These are phyloP conservation scores for Skeletonema marinoi DNA, from an alignment of 108 stramenopile genomes.

Conservation along the genomic window DNA sequence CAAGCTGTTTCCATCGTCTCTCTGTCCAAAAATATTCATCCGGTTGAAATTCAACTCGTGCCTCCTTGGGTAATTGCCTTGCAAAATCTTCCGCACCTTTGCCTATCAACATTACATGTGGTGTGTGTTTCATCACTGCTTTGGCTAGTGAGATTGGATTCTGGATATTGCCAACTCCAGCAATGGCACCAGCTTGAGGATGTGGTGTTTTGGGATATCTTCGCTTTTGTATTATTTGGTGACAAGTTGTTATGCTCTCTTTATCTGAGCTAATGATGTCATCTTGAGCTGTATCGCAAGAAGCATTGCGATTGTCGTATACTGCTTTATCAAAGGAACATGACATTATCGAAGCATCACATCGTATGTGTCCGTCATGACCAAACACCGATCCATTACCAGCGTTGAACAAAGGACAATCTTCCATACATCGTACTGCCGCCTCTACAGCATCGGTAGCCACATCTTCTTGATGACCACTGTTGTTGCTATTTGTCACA, in stretches of 20 bases:
- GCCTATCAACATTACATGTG: conserved; percentile 37
- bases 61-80: conserved; percentile 7
- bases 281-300: background rate
- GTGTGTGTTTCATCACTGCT: conserved; percentile 34
- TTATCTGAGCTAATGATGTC: background rate
- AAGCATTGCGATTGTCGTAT: no score
- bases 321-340: conserved; percentile 7
- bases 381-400: conserved; percentile 36
- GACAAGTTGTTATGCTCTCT: background rate
- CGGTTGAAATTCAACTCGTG: conserved; percentile 14
- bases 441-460: conserved; percentile 34
- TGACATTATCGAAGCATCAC: conserved; percentile 47
- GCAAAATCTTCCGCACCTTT: conserved; percentile 39
- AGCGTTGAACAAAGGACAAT: conserved; percentile 39
- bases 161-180: conserved; percentile 26
- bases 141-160: conserved; percentile 38
- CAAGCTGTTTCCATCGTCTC: conserved; percentile 23
- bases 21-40: conserved; percentile 44
- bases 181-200: conserved; percentile 33
- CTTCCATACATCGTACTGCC: conserved; percentile 33
- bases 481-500: background rate
- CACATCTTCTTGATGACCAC: background rate
- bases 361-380: conserved; percentile 25
- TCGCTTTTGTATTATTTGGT: conserved; percentile 19
- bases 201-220: conserved; percentile 19